A percentile compares a stretch with the other conserved stretches of the same genome.
Evolutionary conservation across 495 filamentous ascomycete species (phyloP).

Genomic region (Oidiodendron maius): DNA sequence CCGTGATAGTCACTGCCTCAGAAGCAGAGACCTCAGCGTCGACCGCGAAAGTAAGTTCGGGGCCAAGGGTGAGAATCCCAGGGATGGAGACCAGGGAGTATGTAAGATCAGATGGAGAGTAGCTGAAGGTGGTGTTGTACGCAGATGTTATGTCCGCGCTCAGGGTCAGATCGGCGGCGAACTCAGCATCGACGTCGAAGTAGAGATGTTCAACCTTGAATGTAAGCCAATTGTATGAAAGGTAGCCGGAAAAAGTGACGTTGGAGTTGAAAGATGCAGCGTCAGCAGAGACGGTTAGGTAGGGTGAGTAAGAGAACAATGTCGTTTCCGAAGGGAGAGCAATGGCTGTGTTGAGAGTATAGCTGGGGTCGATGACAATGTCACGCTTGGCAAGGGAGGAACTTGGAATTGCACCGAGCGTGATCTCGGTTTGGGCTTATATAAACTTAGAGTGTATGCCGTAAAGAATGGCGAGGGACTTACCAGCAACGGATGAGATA

Average conservation of each 20-base stretch:
- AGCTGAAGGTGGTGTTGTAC: slow-evolving; percentile 21
- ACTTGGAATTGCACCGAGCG: slow-evolving; percentile 15
- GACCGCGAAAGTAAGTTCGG: slow-evolving; percentile 21
- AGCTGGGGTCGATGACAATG: slow-evolving; percentile 20
- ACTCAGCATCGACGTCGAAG: slow-evolving; percentile 27
- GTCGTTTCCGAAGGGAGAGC: slow-evolving; percentile 18
- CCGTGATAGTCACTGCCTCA: slow-evolving; percentile 18
- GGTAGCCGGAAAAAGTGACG: slow-evolving; percentile 25
- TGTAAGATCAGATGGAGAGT: slow-evolving; percentile 19
- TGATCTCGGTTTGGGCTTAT: slow-evolving; percentile 17
- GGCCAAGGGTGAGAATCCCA: slow-evolving; percentile 21
- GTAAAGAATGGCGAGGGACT: slow-evolving; percentile 5
- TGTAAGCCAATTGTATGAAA: slow-evolving; percentile 22
- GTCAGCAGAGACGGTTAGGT: slow-evolving; percentile 20
- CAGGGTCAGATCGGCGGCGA: slow-evolving; percentile 20
- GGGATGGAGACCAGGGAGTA: slow-evolving; percentile 21
- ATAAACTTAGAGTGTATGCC: slow-evolving; percentile 4
- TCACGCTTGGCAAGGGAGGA: slow-evolving; percentile 16
- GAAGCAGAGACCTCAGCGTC: slow-evolving; percentile 21
- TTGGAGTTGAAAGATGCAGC: slow-evolving; percentile 20
- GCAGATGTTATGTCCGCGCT: slow-evolving; percentile 19
- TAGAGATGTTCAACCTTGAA: slow-evolving; percentile 20
- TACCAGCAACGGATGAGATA: slow-evolving; percentile 22
- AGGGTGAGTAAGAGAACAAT: slow-evolving; percentile 18
- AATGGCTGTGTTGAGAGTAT: slow-evolving; percentile 22